Evolutionary conservation across 352 stramenopile species (phyloP).

Genomic region (Phytophthora aleatoria): DNA sequence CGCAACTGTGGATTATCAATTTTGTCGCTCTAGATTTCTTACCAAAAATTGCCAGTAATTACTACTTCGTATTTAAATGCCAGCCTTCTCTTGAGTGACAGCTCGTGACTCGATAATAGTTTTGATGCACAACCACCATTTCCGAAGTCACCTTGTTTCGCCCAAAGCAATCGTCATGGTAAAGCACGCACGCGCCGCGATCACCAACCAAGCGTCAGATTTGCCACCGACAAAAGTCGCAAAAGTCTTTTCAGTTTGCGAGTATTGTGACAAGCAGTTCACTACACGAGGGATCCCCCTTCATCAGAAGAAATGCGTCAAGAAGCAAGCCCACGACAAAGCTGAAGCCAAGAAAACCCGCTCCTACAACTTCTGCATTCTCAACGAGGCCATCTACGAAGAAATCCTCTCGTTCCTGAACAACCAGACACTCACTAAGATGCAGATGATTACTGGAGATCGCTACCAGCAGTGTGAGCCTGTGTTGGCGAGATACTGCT

Average conservation of each 20-base stretch:
- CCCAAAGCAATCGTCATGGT: background rate
- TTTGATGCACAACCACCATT: background rate
- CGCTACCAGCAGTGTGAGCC: conserved; percentile 19
- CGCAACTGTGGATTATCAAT: too few relatives aligned
- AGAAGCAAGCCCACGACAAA: conserved; percentile 9
- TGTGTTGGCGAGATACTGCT: conserved; percentile 21
- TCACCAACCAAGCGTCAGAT: background rate
- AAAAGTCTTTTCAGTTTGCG: conserved; percentile 12
- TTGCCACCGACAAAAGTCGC: conserved; percentile 2
- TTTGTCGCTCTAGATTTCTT: too few relatives aligned
- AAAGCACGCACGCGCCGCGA: background rate
- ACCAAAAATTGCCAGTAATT: too few relatives aligned
- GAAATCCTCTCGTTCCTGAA: conserved; percentile 22
- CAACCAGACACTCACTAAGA: conserved; percentile 39
- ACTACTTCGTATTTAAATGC: too few relatives aligned
- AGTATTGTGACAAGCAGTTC: conserved; percentile 24
- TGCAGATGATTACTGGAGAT: conserved; percentile 34
- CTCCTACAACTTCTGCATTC: conserved; percentile 24
- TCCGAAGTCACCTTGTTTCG: too few relatives aligned
- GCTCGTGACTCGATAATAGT: background rate
- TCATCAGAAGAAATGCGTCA: conserved; percentile 25
- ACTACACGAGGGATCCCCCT: conserved; percentile 17
- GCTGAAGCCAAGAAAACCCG: conserved; percentile 11
- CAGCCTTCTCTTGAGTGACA: background rate
- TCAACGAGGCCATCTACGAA: conserved; percentile 20